Percentiles rank a stretch among this genome's conserved stretches.
Conservation (phyloP, 257 asterid species). For the Catharanthus roseus region DNA sequence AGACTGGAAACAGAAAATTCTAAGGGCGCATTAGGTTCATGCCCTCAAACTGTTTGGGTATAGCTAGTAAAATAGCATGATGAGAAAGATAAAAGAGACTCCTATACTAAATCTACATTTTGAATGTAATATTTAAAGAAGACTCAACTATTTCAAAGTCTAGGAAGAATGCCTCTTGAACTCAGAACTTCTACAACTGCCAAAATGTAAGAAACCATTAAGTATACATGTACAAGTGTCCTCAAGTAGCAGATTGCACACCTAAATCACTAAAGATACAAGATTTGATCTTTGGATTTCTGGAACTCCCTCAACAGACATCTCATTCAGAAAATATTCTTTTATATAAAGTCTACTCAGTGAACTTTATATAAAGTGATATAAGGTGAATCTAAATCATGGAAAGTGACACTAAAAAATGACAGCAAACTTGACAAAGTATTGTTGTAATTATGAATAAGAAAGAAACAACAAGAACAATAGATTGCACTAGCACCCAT, state of each 20-base stretch:
- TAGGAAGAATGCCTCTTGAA: background rate
- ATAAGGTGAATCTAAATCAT: background rate
- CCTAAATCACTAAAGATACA: slow-evolving; percentile 89
- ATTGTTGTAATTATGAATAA: too few relatives aligned
- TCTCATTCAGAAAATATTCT: slow-evolving; percentile 70
- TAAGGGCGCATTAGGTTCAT: background rate
- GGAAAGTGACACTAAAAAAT: background rate
- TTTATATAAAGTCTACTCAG: slow-evolving; percentile 80
- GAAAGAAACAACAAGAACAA: too few relatives aligned
- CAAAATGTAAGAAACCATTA: background rate
- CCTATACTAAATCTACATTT: too few relatives aligned
- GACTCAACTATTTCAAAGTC: background rate
- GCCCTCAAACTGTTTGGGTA: background rate
- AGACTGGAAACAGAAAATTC: background rate
- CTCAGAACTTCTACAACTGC: background rate
- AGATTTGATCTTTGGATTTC: slow-evolving; percentile 98
- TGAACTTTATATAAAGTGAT: background rate
- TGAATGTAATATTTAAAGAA: too few relatives aligned
- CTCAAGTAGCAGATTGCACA: slow-evolving; percentile 17
- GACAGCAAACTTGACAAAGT: background rate
- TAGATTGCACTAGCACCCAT: too few relatives aligned
- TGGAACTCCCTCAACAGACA: slow-evolving; percentile 80
- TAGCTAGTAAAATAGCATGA: background rate
- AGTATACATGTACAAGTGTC: background rate
- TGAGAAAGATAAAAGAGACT: too few relatives aligned